A percentile compares a stretch with the other conserved stretches of the same genome.
Evolutionary conservation across 192 early-diverging fungal species (phyloP).

Genomic region (Entophlyctis luteolus): DNA sequence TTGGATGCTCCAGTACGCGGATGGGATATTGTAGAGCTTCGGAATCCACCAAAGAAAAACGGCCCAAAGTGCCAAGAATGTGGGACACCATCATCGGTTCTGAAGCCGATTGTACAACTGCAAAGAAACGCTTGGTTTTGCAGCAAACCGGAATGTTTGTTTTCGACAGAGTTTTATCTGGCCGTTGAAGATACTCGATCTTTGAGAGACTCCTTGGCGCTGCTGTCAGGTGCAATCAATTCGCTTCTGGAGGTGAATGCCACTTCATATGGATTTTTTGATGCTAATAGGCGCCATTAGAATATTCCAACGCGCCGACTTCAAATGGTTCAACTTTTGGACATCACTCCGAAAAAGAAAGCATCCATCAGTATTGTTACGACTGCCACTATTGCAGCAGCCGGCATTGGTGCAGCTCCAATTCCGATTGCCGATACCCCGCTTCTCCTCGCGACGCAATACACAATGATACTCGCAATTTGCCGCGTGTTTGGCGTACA

Average conservation of each 20-base stretch:
- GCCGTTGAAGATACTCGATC: constrained; percentile 8
- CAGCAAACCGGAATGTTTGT: not conserved
- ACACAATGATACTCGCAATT: constrained; percentile 14
- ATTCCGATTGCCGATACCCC: constrained; percentile 20
- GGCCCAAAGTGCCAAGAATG: constrained; percentile 2
- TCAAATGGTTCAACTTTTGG: constrained; percentile 3
- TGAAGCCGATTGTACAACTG: not conserved
- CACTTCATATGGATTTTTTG: not conserved
- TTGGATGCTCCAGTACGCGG: constrained; percentile 15
- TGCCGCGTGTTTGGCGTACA: constrained; percentile 14
- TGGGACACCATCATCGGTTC: not conserved
- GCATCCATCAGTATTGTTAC: not conserved
- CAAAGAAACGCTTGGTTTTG: constrained; percentile 15
- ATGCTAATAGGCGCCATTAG: not conserved
- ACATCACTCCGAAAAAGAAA: not conserved
- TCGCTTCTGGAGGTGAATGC: not conserved
- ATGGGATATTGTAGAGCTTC: constrained; percentile 12
- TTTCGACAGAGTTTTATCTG: not conserved
- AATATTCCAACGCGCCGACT: constrained; percentile 15
- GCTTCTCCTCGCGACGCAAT: constrained; percentile 14
- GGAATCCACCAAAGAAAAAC: not conserved
- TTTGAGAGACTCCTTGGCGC: not conserved
- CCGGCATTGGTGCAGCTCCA: constrained; percentile 18
- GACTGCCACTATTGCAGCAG: constrained; percentile 7
- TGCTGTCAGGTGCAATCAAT: constrained; percentile 1